These are phyloP conservation scores for Ilex paraguariensis DNA, from an alignment of 305 asterid species.

Conservation along the genomic window DNA sequence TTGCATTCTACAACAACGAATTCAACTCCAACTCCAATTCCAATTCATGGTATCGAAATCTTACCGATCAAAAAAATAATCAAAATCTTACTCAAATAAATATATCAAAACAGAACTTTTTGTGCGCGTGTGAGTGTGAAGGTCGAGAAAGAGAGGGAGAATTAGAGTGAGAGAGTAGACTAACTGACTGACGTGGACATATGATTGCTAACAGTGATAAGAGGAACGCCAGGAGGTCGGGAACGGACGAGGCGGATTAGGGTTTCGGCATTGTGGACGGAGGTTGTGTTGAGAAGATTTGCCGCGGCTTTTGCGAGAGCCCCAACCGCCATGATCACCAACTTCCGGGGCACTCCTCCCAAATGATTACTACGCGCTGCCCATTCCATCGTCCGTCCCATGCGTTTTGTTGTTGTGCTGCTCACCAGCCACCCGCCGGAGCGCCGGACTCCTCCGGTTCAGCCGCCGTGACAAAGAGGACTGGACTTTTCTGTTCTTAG, in stretches of 20 bases:
- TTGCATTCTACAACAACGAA: too few species aligned
- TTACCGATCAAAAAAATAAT: too few species aligned
- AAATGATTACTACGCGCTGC: slow-evolving; percentile 78
- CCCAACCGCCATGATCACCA: slow-evolving; percentile 67
- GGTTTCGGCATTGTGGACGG: slow-evolving; percentile 74
- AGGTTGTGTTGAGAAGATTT: slow-evolving; percentile 69
- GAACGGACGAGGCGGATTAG: slow-evolving; percentile 71
- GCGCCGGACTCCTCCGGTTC: too few species aligned
- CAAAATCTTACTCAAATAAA: too few species aligned
- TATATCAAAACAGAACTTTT: too few species aligned
- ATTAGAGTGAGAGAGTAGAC: slow-evolving; percentile 10
- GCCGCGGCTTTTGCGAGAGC: slow-evolving; percentile 75
- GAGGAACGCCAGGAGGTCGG: slow-evolving; percentile 88
- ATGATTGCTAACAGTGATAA: slow-evolving; percentile 94
- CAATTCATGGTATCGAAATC: too few species aligned
- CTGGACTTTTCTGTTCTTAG: too few species aligned
- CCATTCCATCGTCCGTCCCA: slow-evolving; percentile 75
- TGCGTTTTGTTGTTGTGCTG: too few species aligned
- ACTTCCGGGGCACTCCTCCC: slow-evolving; percentile 79
- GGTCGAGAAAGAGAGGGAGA: slow-evolving; percentile 12
- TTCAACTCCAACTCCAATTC: too few species aligned
- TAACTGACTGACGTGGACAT: slow-evolving; percentile 85
- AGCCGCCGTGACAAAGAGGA: too few species aligned
- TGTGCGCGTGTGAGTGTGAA: too few species aligned
- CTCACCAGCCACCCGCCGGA: too few species aligned